phyloP scores from a whole-genome alignment of 805 yeast genomes.

The Metschnikowia koreensis region DNA sequence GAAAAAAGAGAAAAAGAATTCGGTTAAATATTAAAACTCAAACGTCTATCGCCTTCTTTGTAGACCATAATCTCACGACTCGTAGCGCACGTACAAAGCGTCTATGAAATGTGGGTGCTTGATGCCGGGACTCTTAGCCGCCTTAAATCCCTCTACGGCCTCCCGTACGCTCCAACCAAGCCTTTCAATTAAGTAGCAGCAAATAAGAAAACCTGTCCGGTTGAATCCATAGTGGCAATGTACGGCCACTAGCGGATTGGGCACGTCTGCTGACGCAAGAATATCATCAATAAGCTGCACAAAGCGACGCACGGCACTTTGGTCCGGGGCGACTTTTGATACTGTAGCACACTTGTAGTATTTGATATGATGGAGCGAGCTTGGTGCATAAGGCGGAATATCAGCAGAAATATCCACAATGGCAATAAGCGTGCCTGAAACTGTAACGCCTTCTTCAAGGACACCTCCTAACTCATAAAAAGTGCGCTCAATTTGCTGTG shows the following conservation, averaged over 20 bases:
- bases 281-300: slow-evolving; percentile 52
- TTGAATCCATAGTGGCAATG: slow-evolving; percentile 85
- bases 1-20: too few relatives aligned
- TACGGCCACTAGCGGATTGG: slow-evolving; percentile 50
- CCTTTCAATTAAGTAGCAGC: slow-evolving; percentile 63
- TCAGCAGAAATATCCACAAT: slow-evolving; percentile 70
- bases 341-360: slow-evolving; percentile 77
- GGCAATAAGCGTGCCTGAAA: slow-evolving; percentile 46
- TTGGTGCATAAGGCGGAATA: slow-evolving; percentile 69
- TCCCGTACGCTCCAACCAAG: slow-evolving; percentile 59
- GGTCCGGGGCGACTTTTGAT: slow-evolving; percentile 72
- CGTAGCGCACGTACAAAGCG: slow-evolving; percentile 66
- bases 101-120: slow-evolving; percentile 76
- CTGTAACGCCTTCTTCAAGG: slow-evolving; percentile 22
- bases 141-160: slow-evolving; percentile 58
- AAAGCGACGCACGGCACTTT: slow-evolving; percentile 54
- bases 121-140: slow-evolving; percentile 66
- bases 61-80: slow-evolving; percentile 17
- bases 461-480: slow-evolving; percentile 31
- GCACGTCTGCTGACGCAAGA: slow-evolving; percentile 20
- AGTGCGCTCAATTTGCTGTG: slow-evolving; percentile 46
- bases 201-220: slow-evolving; percentile 71
- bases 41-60: too few relatives aligned
- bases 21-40: too few relatives aligned
- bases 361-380: slow-evolving; percentile 48